Conservation (phyloP, 805 yeast species). For the Candida dajiaensis region DNA sequence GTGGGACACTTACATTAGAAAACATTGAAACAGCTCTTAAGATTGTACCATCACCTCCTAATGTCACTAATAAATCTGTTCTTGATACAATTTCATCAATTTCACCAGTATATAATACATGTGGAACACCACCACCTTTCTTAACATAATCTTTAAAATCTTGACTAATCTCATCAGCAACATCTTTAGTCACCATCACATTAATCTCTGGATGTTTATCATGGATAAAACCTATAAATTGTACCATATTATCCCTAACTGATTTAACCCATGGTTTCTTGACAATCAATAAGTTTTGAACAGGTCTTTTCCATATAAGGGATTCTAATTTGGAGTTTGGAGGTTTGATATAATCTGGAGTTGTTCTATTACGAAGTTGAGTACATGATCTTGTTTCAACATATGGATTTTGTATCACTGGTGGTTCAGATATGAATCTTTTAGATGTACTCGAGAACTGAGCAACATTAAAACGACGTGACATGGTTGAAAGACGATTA, state of each 20-base stretch:
- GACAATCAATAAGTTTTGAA: conserved; percentile 70
- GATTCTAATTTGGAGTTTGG: conserved; percentile 58
- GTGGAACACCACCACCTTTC: conserved; percentile 27
- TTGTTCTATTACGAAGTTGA: conserved; percentile 24
- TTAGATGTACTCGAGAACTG: conserved; percentile 13
- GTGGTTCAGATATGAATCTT: conserved; percentile 24
- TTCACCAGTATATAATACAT: conserved; percentile 52
- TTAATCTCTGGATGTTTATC: conserved; percentile 63
- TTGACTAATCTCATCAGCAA: conserved; percentile 57
- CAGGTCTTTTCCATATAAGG: conserved; percentile 65
- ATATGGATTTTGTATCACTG: conserved; percentile 19
- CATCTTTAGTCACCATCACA: conserved; percentile 70
- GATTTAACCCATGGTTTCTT: conserved; percentile 76
- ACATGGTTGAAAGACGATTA: neutral
- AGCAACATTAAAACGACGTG: neutral
- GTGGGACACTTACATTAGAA: conserved; percentile 71
- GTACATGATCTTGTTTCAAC: conserved; percentile 28
- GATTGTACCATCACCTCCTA: conserved; percentile 98
- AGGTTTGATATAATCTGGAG: conserved; percentile 48
- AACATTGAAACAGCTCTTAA: conserved; percentile 78
- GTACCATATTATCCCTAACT: conserved; percentile 61
- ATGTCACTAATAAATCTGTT: conserved; percentile 75
- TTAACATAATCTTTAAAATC: conserved; percentile 21
- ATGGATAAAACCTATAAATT: conserved; percentile 57
- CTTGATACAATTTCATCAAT: conserved; percentile 50